Conservation (phyloP, 106 monocot genomes). For the Amphibolis antarctica region DNA sequence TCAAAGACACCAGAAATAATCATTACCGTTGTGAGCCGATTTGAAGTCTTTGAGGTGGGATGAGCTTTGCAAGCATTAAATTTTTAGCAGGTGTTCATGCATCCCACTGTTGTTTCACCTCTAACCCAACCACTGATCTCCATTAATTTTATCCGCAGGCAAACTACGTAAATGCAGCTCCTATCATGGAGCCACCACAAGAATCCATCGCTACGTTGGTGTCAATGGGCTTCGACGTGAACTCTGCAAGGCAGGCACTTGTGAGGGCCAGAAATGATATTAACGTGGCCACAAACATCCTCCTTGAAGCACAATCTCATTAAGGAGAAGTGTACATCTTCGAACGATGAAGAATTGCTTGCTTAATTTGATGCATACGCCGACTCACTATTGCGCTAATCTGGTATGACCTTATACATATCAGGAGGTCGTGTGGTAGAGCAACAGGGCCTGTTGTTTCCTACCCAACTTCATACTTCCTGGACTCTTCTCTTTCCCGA, state of each 20-base stretch:
- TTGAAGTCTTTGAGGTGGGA: not conserved
- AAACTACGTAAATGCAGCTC: slow-evolving; percentile 14
- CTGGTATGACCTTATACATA: too few species aligned
- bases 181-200: slow-evolving; percentile 35
- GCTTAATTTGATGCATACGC: too few species aligned
- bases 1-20: too few species aligned
- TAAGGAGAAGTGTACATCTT: slow-evolving; percentile 11
- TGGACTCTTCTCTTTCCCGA: too few species aligned
- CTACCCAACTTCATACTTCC: too few species aligned
- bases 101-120: too few species aligned
- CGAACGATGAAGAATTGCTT: not conserved
- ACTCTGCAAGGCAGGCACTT: slow-evolving; percentile 69
- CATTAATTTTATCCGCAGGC: slow-evolving; percentile 16
- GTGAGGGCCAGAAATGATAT: slow-evolving; percentile 53
- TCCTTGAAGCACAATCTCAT: slow-evolving; percentile 65
- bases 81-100: too few species aligned
- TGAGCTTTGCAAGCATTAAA: not conserved
- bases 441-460: too few species aligned
- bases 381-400: too few species aligned
- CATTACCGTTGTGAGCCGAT: too few species aligned
- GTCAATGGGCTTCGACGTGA: slow-evolving; percentile 78
- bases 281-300: slow-evolving; percentile 65
- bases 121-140: not conserved
- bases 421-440: too few species aligned
- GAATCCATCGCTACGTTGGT: slow-evolving; percentile 51